phyloP scores from a whole-genome alignment of 2,329 filamentous ascomycete genomes.

The Fusarium marasasianum region DNA sequence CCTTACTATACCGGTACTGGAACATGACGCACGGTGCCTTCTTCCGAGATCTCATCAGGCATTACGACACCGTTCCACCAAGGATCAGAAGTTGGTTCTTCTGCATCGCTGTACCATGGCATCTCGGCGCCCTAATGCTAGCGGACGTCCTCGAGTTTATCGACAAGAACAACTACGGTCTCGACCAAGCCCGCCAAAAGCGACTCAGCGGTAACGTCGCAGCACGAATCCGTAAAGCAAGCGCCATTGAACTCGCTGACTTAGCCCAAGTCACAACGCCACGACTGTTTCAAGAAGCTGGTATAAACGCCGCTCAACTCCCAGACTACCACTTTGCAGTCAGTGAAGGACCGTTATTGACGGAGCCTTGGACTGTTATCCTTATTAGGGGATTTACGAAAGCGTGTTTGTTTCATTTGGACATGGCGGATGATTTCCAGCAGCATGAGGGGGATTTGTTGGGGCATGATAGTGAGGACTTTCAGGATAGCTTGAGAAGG shows the following conservation, averaged over 20 bases:
- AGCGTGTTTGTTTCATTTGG: not conserved
- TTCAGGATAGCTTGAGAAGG: not conserved
- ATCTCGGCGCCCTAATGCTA: not conserved
- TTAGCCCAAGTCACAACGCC: not conserved
- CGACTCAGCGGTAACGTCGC: not conserved
- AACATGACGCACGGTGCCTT: not conserved
- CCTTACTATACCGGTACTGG: not conserved
- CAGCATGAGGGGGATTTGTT: not conserved
- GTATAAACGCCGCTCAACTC: not conserved
- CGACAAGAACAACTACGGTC: not conserved
- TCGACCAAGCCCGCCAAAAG: not conserved
- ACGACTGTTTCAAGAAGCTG: rapidly evolving
- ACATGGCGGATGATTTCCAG: not conserved
- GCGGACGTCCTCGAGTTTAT: not conserved
- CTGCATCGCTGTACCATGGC: not conserved
- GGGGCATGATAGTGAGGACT: not conserved
- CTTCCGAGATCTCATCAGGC: not conserved
- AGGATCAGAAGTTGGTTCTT: not conserved
- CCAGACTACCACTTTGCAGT: not conserved
- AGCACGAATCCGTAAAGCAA: not conserved
- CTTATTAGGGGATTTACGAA: not conserved
- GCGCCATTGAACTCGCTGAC: not conserved
- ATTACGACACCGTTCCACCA: not conserved
- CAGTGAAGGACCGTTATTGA: rapidly evolving
- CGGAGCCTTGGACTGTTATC: not conserved